Conservation (phyloP, 768 basidiomycete species). For the Ephemerocybe angulata region DNA sequence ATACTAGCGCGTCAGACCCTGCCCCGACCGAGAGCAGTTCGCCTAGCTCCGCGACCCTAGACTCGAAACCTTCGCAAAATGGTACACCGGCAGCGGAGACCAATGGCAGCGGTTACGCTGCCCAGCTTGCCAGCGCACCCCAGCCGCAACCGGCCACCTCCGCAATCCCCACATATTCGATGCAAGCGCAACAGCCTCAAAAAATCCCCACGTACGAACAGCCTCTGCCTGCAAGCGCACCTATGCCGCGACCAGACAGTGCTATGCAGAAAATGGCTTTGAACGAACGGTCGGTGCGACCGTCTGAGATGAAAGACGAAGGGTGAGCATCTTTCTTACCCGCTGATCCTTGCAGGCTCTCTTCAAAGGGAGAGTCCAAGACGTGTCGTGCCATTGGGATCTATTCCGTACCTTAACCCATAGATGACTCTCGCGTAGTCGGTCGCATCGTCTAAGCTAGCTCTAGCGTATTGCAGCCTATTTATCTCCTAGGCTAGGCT, state of each 20-base stretch:
- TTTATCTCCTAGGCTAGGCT: constrained; percentile 78
- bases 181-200: constrained; percentile 47
- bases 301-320: constrained; percentile 96
- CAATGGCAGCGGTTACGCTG: constrained; percentile 7
- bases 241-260: constrained; percentile 30
- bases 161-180: constrained; percentile 30
- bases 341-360: constrained; percentile 21
- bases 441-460: constrained; percentile 62
- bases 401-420: constrained; percentile 34
- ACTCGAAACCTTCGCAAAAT: constrained; percentile 17
- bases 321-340: constrained; percentile 67
- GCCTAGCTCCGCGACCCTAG: constrained; percentile 7
- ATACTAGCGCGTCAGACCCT: constrained; percentile 15
- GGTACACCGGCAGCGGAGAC: constrained; percentile 7
- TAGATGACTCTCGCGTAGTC: constrained; percentile 58
- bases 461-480: constrained; percentile 64
- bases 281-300: constrained; percentile 67
- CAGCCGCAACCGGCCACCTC: constrained; percentile 19
- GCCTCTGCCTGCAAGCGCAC: constrained; percentile 50
- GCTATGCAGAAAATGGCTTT: constrained; percentile 39
- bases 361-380: constrained; percentile 26
- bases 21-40: constrained; percentile 10
- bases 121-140: constrained; percentile 16
- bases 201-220: constrained; percentile 80
- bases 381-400: constrained; percentile 10